Evolutionary conservation across 805 yeast genomes (phyloP).

Genomic region (Danielozyma ontarioensis): DNA sequence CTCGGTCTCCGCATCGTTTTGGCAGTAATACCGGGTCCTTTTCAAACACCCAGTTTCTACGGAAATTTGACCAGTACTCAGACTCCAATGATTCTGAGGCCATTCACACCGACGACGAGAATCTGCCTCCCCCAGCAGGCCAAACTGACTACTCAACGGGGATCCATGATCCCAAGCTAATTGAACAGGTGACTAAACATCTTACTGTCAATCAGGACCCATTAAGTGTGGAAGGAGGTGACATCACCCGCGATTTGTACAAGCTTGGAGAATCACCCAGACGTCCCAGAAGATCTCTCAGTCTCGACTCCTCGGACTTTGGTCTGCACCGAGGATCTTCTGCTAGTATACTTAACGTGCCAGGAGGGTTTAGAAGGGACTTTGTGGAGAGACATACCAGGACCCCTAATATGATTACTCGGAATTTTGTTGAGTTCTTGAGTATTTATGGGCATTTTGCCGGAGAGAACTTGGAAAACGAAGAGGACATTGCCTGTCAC

Average conservation of each 20-base stretch:
- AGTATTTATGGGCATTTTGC: slow-evolving; percentile 84
- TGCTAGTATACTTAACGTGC: slow-evolving; percentile 68
- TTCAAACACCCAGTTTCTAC: neutral
- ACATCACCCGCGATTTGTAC: slow-evolving; percentile 46
- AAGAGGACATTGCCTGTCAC: slow-evolving; percentile 51
- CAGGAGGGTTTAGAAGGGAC: slow-evolving; percentile 80
- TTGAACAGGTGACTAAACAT: slow-evolving; percentile 32
- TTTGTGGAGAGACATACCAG: slow-evolving; percentile 34
- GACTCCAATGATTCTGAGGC: slow-evolving; percentile 1
- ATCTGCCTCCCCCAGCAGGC: slow-evolving; percentile 15
- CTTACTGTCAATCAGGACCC: slow-evolving; percentile 27
- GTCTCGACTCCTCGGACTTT: slow-evolving; percentile 21
- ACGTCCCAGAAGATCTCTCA: slow-evolving; percentile 7
- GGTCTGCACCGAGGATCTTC: slow-evolving; percentile 49
- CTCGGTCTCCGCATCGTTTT: slow-evolving; percentile 6
- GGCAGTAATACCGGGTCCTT: neutral
- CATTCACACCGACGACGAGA: slow-evolving; percentile 6
- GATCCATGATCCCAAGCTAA: slow-evolving; percentile 26
- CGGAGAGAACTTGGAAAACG: slow-evolving; percentile 74
- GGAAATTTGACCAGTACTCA: neutral
- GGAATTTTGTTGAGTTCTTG: slow-evolving; percentile 71
- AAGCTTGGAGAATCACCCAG: slow-evolving; percentile 12
- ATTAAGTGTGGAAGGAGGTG: slow-evolving; percentile 44
- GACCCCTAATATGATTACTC: slow-evolving; percentile 50
- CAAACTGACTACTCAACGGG: slow-evolving; percentile 13